Base-by-base conservation (phyloP, 192 early-diverging fungal species). In the Coemansia sp. region DNA sequence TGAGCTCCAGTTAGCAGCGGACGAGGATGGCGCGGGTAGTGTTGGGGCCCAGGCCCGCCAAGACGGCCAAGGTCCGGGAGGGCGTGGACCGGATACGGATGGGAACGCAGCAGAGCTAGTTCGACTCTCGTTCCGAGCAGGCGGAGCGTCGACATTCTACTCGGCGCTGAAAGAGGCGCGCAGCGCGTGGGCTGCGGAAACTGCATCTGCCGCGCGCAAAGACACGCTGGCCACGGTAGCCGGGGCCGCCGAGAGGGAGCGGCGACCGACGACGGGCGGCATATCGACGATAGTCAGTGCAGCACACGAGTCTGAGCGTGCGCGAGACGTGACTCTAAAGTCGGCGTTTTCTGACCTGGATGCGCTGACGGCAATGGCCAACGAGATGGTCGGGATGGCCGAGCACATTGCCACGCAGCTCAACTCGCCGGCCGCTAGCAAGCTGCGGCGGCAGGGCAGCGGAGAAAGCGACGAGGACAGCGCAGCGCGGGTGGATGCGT, bases 291-390 rank as follows among this genome's bases (percentile, higher is more conserved):
- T 72, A 28, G 50, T 75, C 32, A 63, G 58, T 40, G 62, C 72
- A 5, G 84, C 87, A 19, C 82, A 87, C 30, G 66, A 81, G 39
- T 70, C 67, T 10, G 80, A 86, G 41, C 62, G 82, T 28, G 82
- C 67, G n/a, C 66, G 78, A 6, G 85, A 86, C 18, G 78, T 76
- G 34, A 84, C 85, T 3, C 62, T 97, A 12, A 61, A 74, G 26
- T 80, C 86, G 25, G 91, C 90, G 5, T 99, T 99, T 69, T 68
- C 78, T 34, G 96, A 99, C 55, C 67, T 99, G 26, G 80, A 94
- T 26, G 84, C 82, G 14, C 67, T 99, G 32, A 92, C 89, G 77
- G 79, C 79, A 25, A 92, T 88, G 63, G 93, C 92, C 1, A 76
- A 81, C 14, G 87, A 94, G 44, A 92, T 99, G 87, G 89, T 90